phyloP scores from a whole-genome alignment of 768 basidiomycete genomes.

The Lactarius evosmus region DNA sequence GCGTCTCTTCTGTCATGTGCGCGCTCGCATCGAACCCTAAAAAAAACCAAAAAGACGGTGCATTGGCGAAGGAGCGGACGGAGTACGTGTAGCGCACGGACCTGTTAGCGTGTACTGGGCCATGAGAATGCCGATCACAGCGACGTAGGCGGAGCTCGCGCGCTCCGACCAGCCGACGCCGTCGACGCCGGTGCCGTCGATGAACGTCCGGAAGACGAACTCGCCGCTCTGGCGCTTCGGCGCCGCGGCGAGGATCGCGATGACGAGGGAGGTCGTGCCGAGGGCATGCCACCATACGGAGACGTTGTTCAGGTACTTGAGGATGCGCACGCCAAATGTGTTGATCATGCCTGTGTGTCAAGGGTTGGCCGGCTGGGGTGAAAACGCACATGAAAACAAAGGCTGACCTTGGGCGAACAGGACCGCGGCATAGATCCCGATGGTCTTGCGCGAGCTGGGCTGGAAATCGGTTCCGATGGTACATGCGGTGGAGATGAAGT shows the following conservation, averaged over 20 bases:
- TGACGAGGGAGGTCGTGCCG: constrained; percentile 62
- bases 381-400: not conserved
- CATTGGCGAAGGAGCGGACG: too few relatives aligned
- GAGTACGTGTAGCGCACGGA: too few relatives aligned
- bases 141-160: constrained; percentile 68
- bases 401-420: constrained; percentile 57
- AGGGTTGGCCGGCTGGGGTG: not conserved
- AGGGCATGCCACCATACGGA: constrained; percentile 74
- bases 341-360: constrained; percentile 55
- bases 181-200: constrained; percentile 60
- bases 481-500: constrained; percentile 60
- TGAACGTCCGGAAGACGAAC: constrained; percentile 69
- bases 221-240: constrained; percentile 63
- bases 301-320: constrained; percentile 66
- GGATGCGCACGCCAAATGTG: constrained; percentile 65
- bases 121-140: constrained; percentile 67
- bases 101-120: constrained; percentile 76
- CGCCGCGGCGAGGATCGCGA: constrained; percentile 68
- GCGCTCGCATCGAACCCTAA: constrained; percentile 72
- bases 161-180: constrained; percentile 60
- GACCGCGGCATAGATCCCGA: constrained; percentile 69
- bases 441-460: constrained; percentile 54
- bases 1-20: constrained; percentile 79
- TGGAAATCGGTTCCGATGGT: constrained; percentile 59
- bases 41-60: too few relatives aligned